Base-by-base conservation (phyloP, 2,329 filamentous ascomycete genomes). In the Arthrobotrys entomopaga region DNA sequence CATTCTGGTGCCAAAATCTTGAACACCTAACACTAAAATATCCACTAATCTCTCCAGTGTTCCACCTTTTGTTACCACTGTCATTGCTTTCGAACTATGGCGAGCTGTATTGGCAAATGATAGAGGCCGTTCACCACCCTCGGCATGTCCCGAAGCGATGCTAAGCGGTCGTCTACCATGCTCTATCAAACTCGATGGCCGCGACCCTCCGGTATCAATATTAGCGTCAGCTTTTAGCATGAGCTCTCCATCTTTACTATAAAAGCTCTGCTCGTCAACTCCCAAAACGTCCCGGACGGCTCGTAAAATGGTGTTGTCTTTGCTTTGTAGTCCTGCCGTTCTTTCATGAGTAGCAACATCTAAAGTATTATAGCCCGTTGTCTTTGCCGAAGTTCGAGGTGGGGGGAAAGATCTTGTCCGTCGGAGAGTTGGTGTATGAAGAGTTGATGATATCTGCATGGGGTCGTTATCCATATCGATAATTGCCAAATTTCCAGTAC, bases 1-100 rank as follows among this genome's bases (percentile, higher is more conserved):
- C 78, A 79, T 79, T 46, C 78, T 77, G 42, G 76, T 78, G 43
- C 78, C 78, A 24, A 79, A 79, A 24, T 79, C 78, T 54, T 79
- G 77, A 2, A 79, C 78, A 6, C 78, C 78, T 15, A 79, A 48
- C 48, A 79, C 77, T 3, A 79, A 66, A 40, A 79, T 79, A 76
- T 79, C 78, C 1, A 79, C 78, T 34, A 79, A 70, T 65, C 78
- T 60, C 52, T 79, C 78, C 34, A 79, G 65, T 8, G 78, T 79
- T 2, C 78, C 78, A 22, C 78, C 78, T 60, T 79, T 79, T 6
- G 78, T 75, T 13, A 79, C 78, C 24, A 79, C 78, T 19, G 72
- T 73, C 60, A 78, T 57, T 38, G 65, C 65, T 46, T 69, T 75
- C 10, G 63, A 42, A 22, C 70, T 74, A 22, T 61, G 65, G 2